Conservation (phyloP, 164 flowering plant species). For the Santalum album region DNA sequence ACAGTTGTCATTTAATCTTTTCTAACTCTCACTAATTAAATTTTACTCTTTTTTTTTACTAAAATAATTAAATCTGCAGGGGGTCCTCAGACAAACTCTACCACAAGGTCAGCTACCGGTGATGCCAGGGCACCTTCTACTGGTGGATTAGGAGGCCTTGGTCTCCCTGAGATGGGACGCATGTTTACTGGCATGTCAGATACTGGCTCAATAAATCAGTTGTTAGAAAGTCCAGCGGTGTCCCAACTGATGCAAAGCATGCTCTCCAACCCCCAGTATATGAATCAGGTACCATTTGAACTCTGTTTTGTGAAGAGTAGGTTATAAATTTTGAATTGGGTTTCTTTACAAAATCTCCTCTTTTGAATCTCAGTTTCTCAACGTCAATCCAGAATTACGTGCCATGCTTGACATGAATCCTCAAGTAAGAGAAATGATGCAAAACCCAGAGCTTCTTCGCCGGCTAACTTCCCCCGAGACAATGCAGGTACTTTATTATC, state of each 20-base stretch:
- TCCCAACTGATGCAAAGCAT: constrained; percentile 80
- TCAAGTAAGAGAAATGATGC: constrained; percentile 65
- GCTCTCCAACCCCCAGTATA: constrained; percentile 54
- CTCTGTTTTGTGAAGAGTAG: background rate
- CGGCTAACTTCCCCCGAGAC: constrained; percentile 60
- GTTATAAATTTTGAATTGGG: background rate
- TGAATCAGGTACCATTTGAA: constrained; percentile 40
- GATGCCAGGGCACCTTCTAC: constrained; percentile 46
- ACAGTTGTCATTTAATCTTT: no score
- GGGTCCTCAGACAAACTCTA: constrained; percentile 49
- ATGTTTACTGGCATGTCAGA: constrained; percentile 55
- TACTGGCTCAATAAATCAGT: constrained; percentile 45
- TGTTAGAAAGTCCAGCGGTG: constrained; percentile 83
- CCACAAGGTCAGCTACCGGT: constrained; percentile 42
- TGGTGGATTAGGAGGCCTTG: constrained; percentile 63
- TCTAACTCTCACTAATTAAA: no score
- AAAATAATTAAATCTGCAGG: constrained; percentile 16
- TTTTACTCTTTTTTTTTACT: no score
- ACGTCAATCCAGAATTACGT: constrained; percentile 41
- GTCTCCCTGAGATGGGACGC: constrained; percentile 53
- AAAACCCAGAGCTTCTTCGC: constrained; percentile 63
- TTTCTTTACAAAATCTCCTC: background rate
- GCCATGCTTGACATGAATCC: constrained; percentile 42
- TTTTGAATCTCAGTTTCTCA: constrained; percentile 24
- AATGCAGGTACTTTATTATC: constrained; percentile 44